Evolutionary conservation across 2,329 filamentous ascomycete genomes (phyloP).

Genomic region (Xylariaceae sp.): DNA sequence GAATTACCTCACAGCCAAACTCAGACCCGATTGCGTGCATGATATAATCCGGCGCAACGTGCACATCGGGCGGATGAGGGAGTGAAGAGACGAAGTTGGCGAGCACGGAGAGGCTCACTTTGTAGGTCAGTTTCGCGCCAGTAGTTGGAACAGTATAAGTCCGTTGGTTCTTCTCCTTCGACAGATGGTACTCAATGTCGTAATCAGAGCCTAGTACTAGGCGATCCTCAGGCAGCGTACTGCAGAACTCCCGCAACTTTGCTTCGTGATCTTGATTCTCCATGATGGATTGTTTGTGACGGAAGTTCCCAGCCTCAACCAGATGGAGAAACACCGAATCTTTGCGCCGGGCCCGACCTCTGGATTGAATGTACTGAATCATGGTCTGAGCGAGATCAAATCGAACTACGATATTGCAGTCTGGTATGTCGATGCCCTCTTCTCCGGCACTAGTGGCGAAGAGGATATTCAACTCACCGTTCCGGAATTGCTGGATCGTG

Average conservation of each 20-base stretch:
- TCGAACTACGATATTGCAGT: constrained; percentile 63
- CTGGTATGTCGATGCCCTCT: constrained; percentile 64
- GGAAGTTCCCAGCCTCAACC: constrained; percentile 66
- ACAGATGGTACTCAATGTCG: constrained; percentile 52
- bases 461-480: constrained; percentile 57
- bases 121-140: constrained; percentile 75
- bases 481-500: constrained; percentile 62
- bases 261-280: constrained; percentile 59
- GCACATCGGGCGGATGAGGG: constrained; percentile 40
- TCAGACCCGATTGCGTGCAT: constrained; percentile 52
- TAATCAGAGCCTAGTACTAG: constrained; percentile 58
- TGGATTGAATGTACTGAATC: constrained; percentile 92
- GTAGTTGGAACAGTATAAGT: constrained; percentile 60
- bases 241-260: constrained; percentile 72
- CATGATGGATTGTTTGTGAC: constrained; percentile 53
- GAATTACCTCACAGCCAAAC: constrained; percentile 72
- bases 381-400: constrained; percentile 88
- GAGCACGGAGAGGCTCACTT: constrained; percentile 67
- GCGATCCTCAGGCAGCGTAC: constrained; percentile 68
- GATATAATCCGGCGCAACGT: constrained; percentile 55
- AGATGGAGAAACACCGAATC: constrained; percentile 82
- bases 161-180: constrained; percentile 45
- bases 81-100: constrained; percentile 70
- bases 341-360: constrained; percentile 74
- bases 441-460: constrained; percentile 65